Evolutionary conservation across 2,329 filamentous ascomycete genomes (phyloP).

Genomic region (Ambrosiella xylebori): DNA sequence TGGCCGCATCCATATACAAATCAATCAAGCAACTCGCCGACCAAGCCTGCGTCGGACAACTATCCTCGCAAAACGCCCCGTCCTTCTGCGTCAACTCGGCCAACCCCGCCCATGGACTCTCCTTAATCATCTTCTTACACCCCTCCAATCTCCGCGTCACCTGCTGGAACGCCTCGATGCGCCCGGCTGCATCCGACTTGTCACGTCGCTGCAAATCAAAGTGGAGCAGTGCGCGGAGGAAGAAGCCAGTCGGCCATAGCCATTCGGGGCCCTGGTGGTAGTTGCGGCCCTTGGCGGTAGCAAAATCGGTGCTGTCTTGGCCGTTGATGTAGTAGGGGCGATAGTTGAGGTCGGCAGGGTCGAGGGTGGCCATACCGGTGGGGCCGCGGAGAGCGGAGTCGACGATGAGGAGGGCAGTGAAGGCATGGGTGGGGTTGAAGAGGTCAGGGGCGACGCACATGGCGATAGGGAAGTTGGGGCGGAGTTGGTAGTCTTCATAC

Average conservation of each 20-base stretch:
- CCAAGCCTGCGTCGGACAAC: constrained; percentile 94
- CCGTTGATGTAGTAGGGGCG: constrained; percentile 87
- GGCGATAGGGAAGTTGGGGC: constrained; percentile 83
- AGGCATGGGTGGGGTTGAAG: constrained; percentile 62
- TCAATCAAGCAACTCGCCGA: constrained; percentile 89
- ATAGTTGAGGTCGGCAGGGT: constrained; percentile 85
- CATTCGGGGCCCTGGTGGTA: constrained; percentile 98
- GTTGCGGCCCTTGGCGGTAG: constrained; percentile 84
- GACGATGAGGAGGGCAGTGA: constrained; percentile 61
- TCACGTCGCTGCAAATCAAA: constrained; percentile 67
- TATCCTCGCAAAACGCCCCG: constrained; percentile 70
- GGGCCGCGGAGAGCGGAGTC: constrained; percentile 71
- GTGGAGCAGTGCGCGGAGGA: constrained; percentile 75
- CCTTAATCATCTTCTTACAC: constrained; percentile 69
- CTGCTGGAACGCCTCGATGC: constrained; percentile 84
- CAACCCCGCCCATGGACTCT: constrained; percentile 75
- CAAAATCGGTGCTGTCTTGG: constrained; percentile 80
- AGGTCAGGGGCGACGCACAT: constrained; percentile 87
- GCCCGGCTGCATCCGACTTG: constrained; percentile 16
- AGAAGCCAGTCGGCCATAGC: constrained; percentile 95
- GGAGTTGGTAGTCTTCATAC: constrained; percentile 94
- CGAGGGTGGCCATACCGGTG: constrained; percentile 87
- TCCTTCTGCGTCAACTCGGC: constrained; percentile 86
- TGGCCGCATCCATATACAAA: constrained; percentile 77
- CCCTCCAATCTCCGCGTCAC: constrained; percentile 66